A percentile compares a stretch with the other conserved stretches of the same genome.
phyloP scores from a whole-genome alignment of 2,329 filamentous ascomycete species.

The Trichoderma sp. region DNA sequence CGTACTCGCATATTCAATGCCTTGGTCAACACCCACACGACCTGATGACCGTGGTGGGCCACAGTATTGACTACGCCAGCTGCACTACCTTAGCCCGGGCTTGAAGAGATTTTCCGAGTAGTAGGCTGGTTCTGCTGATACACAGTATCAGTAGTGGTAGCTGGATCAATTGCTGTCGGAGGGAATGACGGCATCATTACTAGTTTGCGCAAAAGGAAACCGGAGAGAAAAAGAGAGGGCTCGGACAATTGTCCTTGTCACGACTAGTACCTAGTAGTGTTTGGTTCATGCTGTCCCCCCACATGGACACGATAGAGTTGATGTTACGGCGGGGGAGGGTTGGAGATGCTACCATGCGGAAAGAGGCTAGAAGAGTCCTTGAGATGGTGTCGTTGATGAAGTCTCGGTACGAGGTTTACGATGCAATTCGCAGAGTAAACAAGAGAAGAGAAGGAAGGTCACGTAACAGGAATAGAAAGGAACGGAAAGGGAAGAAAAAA shows the following conservation, averaged over 20 bases:
- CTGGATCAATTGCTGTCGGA: neutral
- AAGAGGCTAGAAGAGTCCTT: too few relatives aligned
- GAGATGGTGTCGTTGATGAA: neutral
- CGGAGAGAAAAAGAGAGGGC: neutral
- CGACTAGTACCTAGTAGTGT: neutral
- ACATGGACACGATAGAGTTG: slow-evolving; percentile 2
- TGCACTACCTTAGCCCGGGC: neutral
- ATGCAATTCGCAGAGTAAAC: neutral
- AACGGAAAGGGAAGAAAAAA: neutral
- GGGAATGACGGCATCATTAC: slow-evolving; percentile 18
- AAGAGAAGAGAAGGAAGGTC: neutral
- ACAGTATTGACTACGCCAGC: neutral
- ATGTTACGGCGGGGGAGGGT: neutral
- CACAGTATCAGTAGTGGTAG: neutral
- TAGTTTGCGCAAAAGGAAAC: neutral
- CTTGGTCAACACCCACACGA: neutral
- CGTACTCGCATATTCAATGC: neutral
- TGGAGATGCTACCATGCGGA: neutral
- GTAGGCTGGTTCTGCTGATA: neutral
- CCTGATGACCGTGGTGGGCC: neutral
- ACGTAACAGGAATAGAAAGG: neutral
- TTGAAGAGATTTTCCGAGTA: slow-evolving; percentile 22
- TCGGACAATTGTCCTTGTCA: slow-evolving; percentile 10
- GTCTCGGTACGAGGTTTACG: neutral
- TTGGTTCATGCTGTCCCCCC: neutral